These are phyloP conservation scores for Biancaea sappan DNA, from an alignment of 306 rosid genomes.

Conservation along the genomic window DNA sequence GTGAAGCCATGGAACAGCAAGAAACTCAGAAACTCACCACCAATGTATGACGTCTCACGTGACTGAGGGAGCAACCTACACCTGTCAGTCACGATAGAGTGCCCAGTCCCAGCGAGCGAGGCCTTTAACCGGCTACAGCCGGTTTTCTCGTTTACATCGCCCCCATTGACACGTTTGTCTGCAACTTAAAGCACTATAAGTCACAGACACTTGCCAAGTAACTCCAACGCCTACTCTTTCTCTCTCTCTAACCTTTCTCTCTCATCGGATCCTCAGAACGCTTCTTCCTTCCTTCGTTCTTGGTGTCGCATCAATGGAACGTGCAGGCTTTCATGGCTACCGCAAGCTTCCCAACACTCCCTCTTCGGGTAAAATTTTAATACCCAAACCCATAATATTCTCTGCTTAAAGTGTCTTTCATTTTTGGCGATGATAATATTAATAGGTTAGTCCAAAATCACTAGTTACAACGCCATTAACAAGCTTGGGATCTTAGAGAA, in stretches of 20 bases:
- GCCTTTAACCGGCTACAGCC: slow-evolving; percentile 36
- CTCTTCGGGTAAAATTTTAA: slow-evolving; percentile 44
- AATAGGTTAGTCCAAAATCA: no score
- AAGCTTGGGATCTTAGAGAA: no score
- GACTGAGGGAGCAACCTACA: slow-evolving; percentile 35
- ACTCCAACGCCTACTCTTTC: background rate
- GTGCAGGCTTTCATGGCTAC: slow-evolving; percentile 74
- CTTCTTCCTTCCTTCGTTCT: background rate
- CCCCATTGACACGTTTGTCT: slow-evolving; percentile 37
- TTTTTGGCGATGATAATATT: no score
- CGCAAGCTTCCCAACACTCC: slow-evolving; percentile 55
- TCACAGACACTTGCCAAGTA: slow-evolving; percentile 53
- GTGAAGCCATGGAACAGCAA: background rate
- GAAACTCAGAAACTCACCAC: background rate
- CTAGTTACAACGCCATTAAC: no score
- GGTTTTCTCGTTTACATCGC: slow-evolving; percentile 51
- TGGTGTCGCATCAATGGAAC: slow-evolving; percentile 43
- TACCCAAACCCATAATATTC: no score
- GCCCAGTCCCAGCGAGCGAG: background rate
- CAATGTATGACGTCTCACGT: background rate
- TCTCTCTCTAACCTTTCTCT: background rate
- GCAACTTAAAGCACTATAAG: slow-evolving; percentile 41
- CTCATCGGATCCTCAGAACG: background rate
- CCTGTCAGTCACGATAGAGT: slow-evolving; percentile 28
- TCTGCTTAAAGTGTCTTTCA: no score